Base-by-base conservation (phyloP, 805 yeast species). In the Yarrowia deformans region DNA sequence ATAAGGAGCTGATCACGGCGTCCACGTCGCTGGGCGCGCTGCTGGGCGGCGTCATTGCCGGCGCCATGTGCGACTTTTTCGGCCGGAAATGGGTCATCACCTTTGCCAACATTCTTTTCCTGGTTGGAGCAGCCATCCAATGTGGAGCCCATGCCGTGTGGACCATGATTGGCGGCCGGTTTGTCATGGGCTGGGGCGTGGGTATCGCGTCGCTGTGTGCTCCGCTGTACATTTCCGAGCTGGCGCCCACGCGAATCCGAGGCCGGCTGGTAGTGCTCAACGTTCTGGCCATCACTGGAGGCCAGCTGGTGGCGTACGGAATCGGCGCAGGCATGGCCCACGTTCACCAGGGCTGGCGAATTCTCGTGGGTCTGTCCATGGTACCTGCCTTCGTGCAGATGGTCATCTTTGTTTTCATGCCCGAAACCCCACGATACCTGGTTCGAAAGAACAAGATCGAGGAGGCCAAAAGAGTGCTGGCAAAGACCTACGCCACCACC, bases 1-100 rank as follows among this genome's bases (percentile, higher is more conserved):
- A 93, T 73, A 90, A 91, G 79, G 97, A 93, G 80, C 81, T 91
- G 72, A 92, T 95, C 74, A 95, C 98, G 0, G 89, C 97, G 12
- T 97, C 98, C 14, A 94, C 98, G 0, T 91, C 98, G 0, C 81
- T 94, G 35, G 99, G 98, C 71, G 98, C 98, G 1, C 81, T 94
- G 52, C 81, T 94, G 32, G 90, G 95, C 8, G 87, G 97, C 7
- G 71, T 90, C 14, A 72, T 86, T 52, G 96, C 97, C 3, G 99
- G 98, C 63, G 78, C 88, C 0, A 77, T 86, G 39, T 97, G 97
- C 55, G 97, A 94, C 76, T 75, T 85, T 39, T 79, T 90, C 71
- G 99, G 99, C 45, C 86, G 98, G 74, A 93, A 89, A 76, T 89
- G 90, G 70, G 90, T 92, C 67, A 83, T 95, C 64, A 85, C 94